Evolutionary conservation across 169 alveolate species (phyloP).

Genomic region (Babesia bovis): DNA sequence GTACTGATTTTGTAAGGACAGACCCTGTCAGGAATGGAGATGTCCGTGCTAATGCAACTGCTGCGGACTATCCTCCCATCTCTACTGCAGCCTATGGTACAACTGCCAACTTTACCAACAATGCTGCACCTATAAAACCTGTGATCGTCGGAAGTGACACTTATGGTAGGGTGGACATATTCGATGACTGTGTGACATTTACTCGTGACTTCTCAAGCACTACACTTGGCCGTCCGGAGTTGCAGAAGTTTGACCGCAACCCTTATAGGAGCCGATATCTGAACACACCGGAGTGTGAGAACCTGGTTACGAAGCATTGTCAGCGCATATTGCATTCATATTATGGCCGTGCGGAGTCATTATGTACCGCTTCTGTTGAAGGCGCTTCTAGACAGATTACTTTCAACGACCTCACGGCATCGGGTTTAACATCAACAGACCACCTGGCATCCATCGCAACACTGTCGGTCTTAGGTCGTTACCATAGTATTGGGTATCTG

Average conservation of each 20-base stretch:
- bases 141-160: not conserved
- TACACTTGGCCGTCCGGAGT: conserved; percentile 36
- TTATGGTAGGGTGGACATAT: conserved; percentile 16
- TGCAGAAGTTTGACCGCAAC: conserved; percentile 54
- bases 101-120: not conserved
- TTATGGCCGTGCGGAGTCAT: conserved; percentile 30
- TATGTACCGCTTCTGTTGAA: conserved; percentile 3
- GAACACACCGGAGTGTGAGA: conserved; percentile 57
- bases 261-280: conserved; percentile 55
- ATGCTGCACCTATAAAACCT: not conserved
- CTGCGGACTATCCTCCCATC: conserved; percentile 3
- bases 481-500: conserved; percentile 30
- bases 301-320: conserved; percentile 40
- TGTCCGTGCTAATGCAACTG: not conserved
- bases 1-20: not conserved
- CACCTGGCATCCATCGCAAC: conserved; percentile 52
- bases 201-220: conserved; percentile 34
- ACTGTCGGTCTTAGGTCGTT: conserved; percentile 34
- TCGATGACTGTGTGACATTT: conserved; percentile 58
- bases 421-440: conserved; percentile 47
- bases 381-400: conserved; percentile 12
- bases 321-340: conserved; percentile 37
- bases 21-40: conserved; percentile 1
- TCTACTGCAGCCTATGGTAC: conserved; percentile 2
- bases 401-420: conserved; percentile 24